Evolutionary conservation across 2,329 filamentous ascomycete genomes (phyloP).

Genomic region (Monosporascus cannonballus): DNA sequence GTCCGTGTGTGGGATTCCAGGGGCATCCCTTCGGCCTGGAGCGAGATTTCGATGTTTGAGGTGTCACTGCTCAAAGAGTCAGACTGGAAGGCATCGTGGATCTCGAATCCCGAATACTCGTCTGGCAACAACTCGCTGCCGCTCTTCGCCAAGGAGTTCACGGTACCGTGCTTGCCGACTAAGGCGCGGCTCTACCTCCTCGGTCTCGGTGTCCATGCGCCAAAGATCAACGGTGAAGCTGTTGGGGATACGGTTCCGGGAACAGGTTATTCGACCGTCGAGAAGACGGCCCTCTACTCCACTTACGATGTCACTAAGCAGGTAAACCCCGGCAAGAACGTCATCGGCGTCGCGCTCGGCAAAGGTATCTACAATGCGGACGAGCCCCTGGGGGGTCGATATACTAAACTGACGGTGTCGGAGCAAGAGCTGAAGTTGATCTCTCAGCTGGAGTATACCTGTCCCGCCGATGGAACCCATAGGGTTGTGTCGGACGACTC

Average conservation of each 20-base stretch:
- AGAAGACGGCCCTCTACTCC: slow-evolving; percentile 9
- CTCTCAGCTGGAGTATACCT: slow-evolving; percentile 9
- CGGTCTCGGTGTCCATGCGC: slow-evolving; percentile 6
- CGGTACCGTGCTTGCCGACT: background rate
- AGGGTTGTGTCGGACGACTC: slow-evolving; percentile 1
- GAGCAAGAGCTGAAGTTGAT: slow-evolving; percentile 5
- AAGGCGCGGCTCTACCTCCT: slow-evolving; percentile 6
- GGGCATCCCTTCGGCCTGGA: slow-evolving; percentile 3
- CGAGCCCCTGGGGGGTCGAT: slow-evolving; percentile 4
- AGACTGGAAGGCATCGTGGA: slow-evolving; percentile 9
- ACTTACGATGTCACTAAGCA: slow-evolving; percentile 5
- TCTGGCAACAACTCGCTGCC: slow-evolving; percentile 1
- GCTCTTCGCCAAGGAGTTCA: slow-evolving; percentile 5
- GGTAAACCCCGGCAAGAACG: slow-evolving; percentile 4
- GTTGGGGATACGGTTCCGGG: slow-evolving; percentile 1
- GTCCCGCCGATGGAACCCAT: background rate
- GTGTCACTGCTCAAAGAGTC: background rate
- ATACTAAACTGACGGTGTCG: slow-evolving; percentile 7
- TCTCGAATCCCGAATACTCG: slow-evolving; percentile 1
- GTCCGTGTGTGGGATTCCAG: slow-evolving; percentile 5
- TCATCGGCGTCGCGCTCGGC: slow-evolving; percentile 6
- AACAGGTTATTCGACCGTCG: slow-evolving; percentile 1
- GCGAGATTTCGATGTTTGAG: slow-evolving; percentile 2
- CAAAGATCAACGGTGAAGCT: slow-evolving; percentile 2
- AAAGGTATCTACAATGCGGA: slow-evolving; percentile 8